These are phyloP conservation scores for Chamaecrista fasciculata DNA, from an alignment of 306 rosid species.

Conservation along the genomic window DNA sequence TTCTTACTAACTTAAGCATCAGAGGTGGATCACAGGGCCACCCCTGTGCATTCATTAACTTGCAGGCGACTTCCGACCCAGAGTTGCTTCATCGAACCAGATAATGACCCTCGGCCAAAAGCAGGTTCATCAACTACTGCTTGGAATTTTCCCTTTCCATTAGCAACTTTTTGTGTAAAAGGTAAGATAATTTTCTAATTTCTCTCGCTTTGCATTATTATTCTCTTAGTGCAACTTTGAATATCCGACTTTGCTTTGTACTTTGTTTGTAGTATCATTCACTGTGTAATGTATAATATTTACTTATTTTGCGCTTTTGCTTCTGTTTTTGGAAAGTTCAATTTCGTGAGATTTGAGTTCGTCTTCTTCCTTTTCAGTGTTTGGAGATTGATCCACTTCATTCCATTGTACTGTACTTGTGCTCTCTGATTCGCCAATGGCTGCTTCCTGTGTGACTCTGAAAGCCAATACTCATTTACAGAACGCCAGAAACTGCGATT, in stretches of 20 bases:
- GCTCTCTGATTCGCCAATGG: constrained; percentile 44
- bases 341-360: constrained; percentile 39
- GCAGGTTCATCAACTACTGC: too few relatives aligned
- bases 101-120: too few relatives aligned
- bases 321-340: constrained; percentile 28
- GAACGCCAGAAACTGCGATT: constrained; percentile 33
- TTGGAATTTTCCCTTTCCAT: too few relatives aligned
- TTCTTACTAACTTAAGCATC: too few relatives aligned
- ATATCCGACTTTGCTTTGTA: constrained; percentile 21
- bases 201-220: constrained; percentile 16
- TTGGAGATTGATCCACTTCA: constrained; percentile 33
- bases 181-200: too few relatives aligned
- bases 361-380: neutral
- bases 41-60: too few relatives aligned
- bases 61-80: too few relatives aligned
- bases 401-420: constrained; percentile 8
- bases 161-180: too few relatives aligned
- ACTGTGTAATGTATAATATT: constrained; percentile 32
- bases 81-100: too few relatives aligned
- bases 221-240: constrained; percentile 31
- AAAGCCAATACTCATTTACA: constrained; percentile 41
- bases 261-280: constrained; percentile 8
- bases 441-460: constrained; percentile 51
- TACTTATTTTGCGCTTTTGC: constrained; percentile 24
- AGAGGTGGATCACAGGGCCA: too few relatives aligned